These are phyloP conservation scores for Tetrahymena thermophila DNA, from an alignment of 73 alveolate species.

Conservation along the genomic window DNA sequence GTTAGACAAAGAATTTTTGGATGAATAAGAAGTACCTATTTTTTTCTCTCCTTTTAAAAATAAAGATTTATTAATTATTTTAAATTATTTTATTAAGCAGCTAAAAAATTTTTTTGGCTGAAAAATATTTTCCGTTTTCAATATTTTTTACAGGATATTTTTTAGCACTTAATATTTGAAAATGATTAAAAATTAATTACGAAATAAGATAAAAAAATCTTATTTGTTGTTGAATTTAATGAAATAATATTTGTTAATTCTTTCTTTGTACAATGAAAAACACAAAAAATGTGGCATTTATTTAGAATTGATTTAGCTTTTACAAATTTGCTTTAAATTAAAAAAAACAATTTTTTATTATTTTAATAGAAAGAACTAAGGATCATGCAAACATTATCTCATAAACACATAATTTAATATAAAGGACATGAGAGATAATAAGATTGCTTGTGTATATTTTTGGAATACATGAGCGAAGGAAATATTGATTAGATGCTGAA, in stretches of 20 bases:
- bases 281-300: background rate
- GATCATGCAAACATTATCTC: conserved; percentile 7
- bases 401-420: conserved; percentile 15
- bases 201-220: too few relatives aligned
- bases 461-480: conserved; percentile 29
- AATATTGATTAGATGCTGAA: conserved; percentile 17
- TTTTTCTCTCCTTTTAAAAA: background rate
- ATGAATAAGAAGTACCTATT: background rate
- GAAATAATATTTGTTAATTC: too few relatives aligned
- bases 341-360: background rate
- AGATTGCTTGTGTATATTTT: conserved; percentile 14
- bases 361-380: conserved; percentile 12
- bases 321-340: background rate
- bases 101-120: too few relatives aligned
- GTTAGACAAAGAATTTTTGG: background rate
- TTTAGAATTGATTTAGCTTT: background rate
- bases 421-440: background rate
- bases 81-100: too few relatives aligned
- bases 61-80: too few relatives aligned
- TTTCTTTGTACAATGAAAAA: too few relatives aligned
- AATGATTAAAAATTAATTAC: too few relatives aligned
- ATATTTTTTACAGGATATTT: too few relatives aligned
- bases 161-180: too few relatives aligned
- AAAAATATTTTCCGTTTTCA: too few relatives aligned
- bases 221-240: too few relatives aligned